These are phyloP conservation scores for Cyberlindnera meyerae DNA, from an alignment of 805 yeast species.

Conservation along the genomic window DNA sequence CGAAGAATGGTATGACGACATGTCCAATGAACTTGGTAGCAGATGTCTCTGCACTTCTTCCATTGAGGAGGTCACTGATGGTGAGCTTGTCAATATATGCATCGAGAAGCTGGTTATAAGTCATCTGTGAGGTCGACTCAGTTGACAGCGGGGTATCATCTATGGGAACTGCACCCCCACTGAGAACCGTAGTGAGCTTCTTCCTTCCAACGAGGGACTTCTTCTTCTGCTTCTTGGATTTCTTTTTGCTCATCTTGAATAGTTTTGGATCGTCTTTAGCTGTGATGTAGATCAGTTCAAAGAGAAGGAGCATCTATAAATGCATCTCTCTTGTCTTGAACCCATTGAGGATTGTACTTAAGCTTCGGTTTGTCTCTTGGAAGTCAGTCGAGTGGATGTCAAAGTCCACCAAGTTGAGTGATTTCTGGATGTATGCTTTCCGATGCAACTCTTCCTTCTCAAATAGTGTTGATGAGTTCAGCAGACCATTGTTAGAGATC, in stretches of 20 bases:
- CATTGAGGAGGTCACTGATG: slow-evolving; percentile 44
- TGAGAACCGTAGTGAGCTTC: slow-evolving; percentile 30
- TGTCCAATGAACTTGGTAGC: slow-evolving; percentile 43
- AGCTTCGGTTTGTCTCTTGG: slow-evolving; percentile 25
- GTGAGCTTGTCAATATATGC: slow-evolving; percentile 47
- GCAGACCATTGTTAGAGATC: slow-evolving; percentile 24
- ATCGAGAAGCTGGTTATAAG: slow-evolving; percentile 33
- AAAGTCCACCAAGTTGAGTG: slow-evolving; percentile 24
- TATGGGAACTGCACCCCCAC: slow-evolving; percentile 36
- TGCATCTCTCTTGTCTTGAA: slow-evolving; percentile 54
- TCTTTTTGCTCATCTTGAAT: slow-evolving; percentile 16
- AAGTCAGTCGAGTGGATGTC: slow-evolving; percentile 22
- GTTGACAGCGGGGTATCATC: neutral
- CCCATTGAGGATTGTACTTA: slow-evolving; percentile 31
- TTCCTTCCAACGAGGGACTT: slow-evolving; percentile 31
- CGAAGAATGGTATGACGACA: slow-evolving; percentile 50
- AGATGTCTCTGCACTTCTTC: slow-evolving; percentile 5
- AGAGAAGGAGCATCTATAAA: slow-evolving; percentile 43
- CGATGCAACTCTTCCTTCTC: slow-evolving; percentile 28
- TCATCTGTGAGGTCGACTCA: slow-evolving; percentile 6
- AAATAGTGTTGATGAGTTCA: slow-evolving; percentile 22
- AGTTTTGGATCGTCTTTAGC: slow-evolving; percentile 33
- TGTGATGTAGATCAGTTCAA: slow-evolving; percentile 39
- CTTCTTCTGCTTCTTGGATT: slow-evolving; percentile 12
- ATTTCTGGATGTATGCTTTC: slow-evolving; percentile 24